A percentile compares a stretch with the other conserved stretches of the same genome.
These are phyloP conservation scores for Clarkia xantiana DNA, from an alignment of 345 rosid species.

Conservation along the genomic window DNA sequence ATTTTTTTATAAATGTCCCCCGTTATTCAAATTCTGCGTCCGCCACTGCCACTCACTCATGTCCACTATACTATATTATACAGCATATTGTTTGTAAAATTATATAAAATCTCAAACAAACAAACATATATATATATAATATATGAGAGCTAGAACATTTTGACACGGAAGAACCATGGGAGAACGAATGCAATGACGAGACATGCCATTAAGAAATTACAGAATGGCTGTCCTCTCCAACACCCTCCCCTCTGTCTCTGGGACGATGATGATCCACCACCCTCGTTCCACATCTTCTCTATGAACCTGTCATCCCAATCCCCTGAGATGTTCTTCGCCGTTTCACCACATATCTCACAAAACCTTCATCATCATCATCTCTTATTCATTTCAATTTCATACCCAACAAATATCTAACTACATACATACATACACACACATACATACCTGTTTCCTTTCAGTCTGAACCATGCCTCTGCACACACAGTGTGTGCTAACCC, in stretches of 20 bases:
- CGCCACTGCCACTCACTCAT: too few relatives aligned
- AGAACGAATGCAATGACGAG: constrained; percentile 53
- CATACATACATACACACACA: too few relatives aligned
- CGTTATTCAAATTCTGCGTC: too few relatives aligned
- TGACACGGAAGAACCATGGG: constrained; percentile 58
- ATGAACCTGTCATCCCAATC: constrained; percentile 31
- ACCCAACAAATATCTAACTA: too few relatives aligned
- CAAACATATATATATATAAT: too few relatives aligned
- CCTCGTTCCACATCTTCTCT: constrained; percentile 31
- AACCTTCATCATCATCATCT: constrained; percentile 27
- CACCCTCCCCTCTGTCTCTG: constrained; percentile 26
- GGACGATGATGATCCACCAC: constrained; percentile 4
- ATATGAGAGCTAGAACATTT: constrained; percentile 42
- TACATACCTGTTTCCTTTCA: constrained; percentile 82
- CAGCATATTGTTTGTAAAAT: too few relatives aligned
- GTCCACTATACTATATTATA: too few relatives aligned
- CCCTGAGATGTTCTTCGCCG: constrained; percentile 34
- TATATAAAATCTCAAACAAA: too few relatives aligned
- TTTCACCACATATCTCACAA: constrained; percentile 61
- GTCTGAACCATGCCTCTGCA: constrained; percentile 90
- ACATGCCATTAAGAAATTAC: constrained; percentile 64
- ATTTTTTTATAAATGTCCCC: too few relatives aligned
- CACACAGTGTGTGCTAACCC: constrained; percentile 67
- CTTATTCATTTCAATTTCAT: too few relatives aligned
- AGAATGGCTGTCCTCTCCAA: constrained; percentile 55